phyloP scores from a whole-genome alignment of 2,329 filamentous ascomycete genomes.

The Trematosphaeria pertusa region DNA sequence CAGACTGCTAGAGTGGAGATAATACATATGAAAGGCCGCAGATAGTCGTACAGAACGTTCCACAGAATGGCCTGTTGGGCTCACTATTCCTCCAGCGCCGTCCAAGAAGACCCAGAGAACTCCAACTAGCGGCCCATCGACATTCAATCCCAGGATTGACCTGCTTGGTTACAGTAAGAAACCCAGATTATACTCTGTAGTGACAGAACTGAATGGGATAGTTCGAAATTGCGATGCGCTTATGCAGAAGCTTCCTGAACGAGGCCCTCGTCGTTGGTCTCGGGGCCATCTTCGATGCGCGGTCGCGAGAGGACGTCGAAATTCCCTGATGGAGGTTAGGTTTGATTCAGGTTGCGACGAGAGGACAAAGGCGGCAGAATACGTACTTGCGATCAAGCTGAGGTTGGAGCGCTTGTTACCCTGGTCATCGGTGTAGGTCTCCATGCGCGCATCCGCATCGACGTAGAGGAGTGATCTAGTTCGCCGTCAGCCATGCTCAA shows the following conservation, averaged over 20 bases:
- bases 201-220: too few relatives aligned
- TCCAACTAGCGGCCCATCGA: conserved; percentile 1
- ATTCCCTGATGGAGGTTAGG: conserved; percentile 32
- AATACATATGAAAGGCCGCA: conserved; percentile 29
- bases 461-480: conserved; percentile 78
- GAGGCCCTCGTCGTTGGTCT: conserved; percentile 43
- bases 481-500: neutral
- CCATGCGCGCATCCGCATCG: conserved; percentile 79
- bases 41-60: conserved; percentile 29
- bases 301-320: conserved; percentile 43
- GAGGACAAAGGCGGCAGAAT: neutral
- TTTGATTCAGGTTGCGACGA: conserved; percentile 5
- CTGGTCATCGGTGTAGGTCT: conserved; percentile 67
- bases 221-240: too few relatives aligned
- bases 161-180: neutral
- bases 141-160: conserved; percentile 1
- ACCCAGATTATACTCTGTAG: neutral
- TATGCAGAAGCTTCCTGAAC: conserved; percentile 37
- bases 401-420: conserved; percentile 70
- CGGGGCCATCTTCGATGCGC: conserved; percentile 24
- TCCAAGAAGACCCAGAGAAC: conserved; percentile 3
- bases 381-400: conserved; percentile 82
- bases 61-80: too few relatives aligned
- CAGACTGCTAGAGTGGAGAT: conserved; percentile 37
- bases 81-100: conserved; percentile 15